Percentiles rank a stretch among this genome's conserved stretches.
Conservation (phyloP, 2,329 filamentous ascomycete genomes). For the Tolypocladium paradoxum region DNA sequence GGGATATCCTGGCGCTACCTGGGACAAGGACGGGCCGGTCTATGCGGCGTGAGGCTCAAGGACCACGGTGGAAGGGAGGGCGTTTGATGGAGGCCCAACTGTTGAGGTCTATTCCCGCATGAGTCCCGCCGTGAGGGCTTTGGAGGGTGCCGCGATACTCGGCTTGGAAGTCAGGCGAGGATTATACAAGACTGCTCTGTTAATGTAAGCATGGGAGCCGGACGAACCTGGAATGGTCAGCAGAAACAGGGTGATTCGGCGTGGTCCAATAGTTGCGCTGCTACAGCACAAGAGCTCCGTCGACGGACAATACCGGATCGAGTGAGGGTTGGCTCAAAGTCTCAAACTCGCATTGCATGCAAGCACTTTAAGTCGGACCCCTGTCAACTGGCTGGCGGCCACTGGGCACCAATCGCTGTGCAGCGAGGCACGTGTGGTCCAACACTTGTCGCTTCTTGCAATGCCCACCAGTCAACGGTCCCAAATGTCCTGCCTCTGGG, state of each 20-base stretch:
- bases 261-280: too few species aligned
- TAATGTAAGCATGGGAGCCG: neutral
- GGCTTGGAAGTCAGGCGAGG: neutral
- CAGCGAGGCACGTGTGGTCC: neutral
- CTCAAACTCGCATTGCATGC: slow-evolving; percentile 1
- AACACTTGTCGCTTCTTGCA: neutral
- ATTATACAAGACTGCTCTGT: neutral
- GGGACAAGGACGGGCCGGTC: neutral
- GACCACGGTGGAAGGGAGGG: neutral
- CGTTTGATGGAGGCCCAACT: neutral
- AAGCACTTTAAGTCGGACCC: neutral
- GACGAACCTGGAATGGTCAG: neutral
- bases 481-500: neutral
- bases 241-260: too few species aligned
- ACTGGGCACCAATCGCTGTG: neutral
- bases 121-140: neutral
- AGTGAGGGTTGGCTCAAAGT: neutral
- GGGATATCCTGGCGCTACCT: neutral
- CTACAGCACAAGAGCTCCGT: too few species aligned
- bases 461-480: neutral
- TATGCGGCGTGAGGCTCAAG: neutral
- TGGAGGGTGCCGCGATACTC: neutral
- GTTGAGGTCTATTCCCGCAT: neutral
- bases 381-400: neutral
- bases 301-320: too few species aligned